Evolutionary conservation across 2,329 filamentous ascomycete species (phyloP), one percentile per base, ranked within the genome.

Genomic region (Endocalyx cinctus): DNA sequence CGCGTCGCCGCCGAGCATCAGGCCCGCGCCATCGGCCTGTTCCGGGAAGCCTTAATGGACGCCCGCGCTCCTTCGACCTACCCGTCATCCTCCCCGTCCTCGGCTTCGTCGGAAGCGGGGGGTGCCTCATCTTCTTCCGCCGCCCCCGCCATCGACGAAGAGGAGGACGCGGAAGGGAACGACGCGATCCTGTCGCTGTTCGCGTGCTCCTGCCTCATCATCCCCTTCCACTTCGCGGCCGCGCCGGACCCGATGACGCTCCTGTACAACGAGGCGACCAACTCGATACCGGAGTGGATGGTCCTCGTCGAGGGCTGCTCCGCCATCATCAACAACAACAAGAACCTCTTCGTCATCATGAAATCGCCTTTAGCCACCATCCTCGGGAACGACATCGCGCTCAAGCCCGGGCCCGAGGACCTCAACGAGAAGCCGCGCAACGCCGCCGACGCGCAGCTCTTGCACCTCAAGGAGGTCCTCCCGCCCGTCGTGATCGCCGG

Each of bases 251-350:
- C 47, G 10, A 29, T 33, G 16, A 39, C 42, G 18, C 42, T 52
- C 1, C 37, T 52, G 14, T 45, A 48, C 34, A 47, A 39, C 32
- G 36, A 43, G 13, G 42, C 46, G 13, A 36, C 46, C 3, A 33
- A 38, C 8, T 27, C 37, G 10, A 40, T 49, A 14, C 42, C 50
- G 11, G 43, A 50, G 34, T 54, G 50, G 49, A 37, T 54, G 17
- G 13, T 41, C 2, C 42, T 50, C 2, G 38, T 52, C 15, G 45
- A 48, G 10, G 47, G 49, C 17, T 43, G 38, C 31, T 38, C 40
- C 7, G 35, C 38, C 3, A 37, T 54, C 10, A 23, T 44, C 10
- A 22, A 41, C 19, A 25, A 43, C 16, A 26, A 27, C 12, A 19
- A 42, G 22, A 28, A 42, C 17, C 26, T 27, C n/a, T 27, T 29